Percentiles rank a stretch among this genome's conserved stretches.
Conservation (phyloP, 1,284 basidiomycete genomes). For the Puccinia triticina region DNA sequence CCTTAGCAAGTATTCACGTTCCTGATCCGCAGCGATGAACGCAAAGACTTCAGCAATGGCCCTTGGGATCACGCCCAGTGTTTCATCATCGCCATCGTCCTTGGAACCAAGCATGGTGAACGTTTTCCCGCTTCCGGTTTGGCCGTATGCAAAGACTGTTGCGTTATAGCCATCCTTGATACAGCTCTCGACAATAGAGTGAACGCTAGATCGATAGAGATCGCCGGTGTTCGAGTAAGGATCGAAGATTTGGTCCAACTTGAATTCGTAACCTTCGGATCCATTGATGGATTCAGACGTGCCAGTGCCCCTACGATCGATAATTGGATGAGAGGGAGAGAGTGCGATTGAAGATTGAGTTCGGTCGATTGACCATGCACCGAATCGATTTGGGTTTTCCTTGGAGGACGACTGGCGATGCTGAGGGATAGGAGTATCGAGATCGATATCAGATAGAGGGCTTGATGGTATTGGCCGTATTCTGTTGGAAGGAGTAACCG, state of each 20-base stretch:
- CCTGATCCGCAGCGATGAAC: conserved; percentile 61
- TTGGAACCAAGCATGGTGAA: conserved; percentile 67
- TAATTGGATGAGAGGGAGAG: conserved; percentile 50
- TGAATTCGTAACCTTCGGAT: conserved; percentile 51
- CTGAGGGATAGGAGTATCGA: conserved; percentile 39
- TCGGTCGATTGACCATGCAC: conserved; percentile 40
- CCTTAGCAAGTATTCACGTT: conserved; percentile 63
- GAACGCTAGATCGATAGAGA: conserved; percentile 55
- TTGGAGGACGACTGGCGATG: neutral
- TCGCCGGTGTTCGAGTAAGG: conserved; percentile 35
- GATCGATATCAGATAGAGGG: conserved; percentile 47
- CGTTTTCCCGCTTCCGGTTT: conserved; percentile 86
- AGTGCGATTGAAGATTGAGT: conserved; percentile 30
- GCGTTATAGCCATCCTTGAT: conserved; percentile 92
- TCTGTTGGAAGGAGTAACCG: neutral
- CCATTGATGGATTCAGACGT: conserved; percentile 48
- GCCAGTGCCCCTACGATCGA: conserved; percentile 50
- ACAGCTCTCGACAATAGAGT: conserved; percentile 68
- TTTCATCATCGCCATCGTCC: conserved; percentile 69
- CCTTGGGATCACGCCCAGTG: conserved; percentile 92
- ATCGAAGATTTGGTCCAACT: conserved; percentile 40
- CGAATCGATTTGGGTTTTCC: conserved; percentile 18
- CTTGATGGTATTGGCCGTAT: conserved; percentile 24
- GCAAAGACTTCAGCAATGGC: conserved; percentile 71
- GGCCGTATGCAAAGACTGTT: conserved; percentile 90